These are phyloP conservation scores for Lasiosphaeris hirsuta DNA, from an alignment of 495 filamentous ascomycete genomes.

Conservation along the genomic window DNA sequence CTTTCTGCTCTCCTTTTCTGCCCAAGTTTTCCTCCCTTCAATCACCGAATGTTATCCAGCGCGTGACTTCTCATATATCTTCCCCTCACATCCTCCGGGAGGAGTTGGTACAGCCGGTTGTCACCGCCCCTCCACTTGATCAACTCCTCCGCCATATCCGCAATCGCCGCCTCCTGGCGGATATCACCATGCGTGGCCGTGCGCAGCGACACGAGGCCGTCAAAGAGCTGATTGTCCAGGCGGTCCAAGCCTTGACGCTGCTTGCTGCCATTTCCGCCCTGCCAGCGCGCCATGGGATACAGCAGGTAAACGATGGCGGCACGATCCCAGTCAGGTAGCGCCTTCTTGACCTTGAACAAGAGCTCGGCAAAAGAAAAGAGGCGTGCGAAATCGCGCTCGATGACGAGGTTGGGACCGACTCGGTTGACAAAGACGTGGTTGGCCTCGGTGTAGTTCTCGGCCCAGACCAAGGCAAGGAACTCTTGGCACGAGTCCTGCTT, in stretches of 20 bases:
- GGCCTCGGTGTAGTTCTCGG: slow-evolving; percentile 71
- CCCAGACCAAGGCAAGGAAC: slow-evolving; percentile 71
- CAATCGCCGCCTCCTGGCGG: slow-evolving; percentile 58
- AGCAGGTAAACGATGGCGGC: slow-evolving; percentile 82
- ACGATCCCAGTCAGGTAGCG: slow-evolving; percentile 58
- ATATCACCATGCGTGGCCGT: slow-evolving; percentile 50
- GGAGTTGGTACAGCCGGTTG: slow-evolving; percentile 23
- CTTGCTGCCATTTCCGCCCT: slow-evolving; percentile 29
- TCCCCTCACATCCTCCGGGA: slow-evolving; percentile 30
- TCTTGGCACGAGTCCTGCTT: slow-evolving; percentile 60
- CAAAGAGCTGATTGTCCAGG: slow-evolving; percentile 57
- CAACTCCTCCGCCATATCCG: slow-evolving; percentile 68
- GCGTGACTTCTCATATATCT: slow-evolving; percentile 27
- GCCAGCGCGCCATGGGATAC: slow-evolving; percentile 61
- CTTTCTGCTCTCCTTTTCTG: not conserved
- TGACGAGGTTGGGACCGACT: slow-evolving; percentile 75
- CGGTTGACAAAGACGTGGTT: slow-evolving; percentile 73
- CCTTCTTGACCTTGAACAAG: slow-evolving; percentile 63
- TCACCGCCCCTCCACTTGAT: slow-evolving; percentile 24
- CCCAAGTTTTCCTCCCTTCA: not conserved
- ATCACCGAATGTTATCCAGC: slow-evolving; percentile 23
- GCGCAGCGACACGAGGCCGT: slow-evolving; percentile 61
- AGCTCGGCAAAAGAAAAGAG: slow-evolving; percentile 47
- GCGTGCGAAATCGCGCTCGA: slow-evolving; percentile 67
- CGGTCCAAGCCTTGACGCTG: slow-evolving; percentile 28